A percentile compares a stretch with the other conserved stretches of the same genome.
Conservation (phyloP, 2,329 filamentous ascomycete species). For the Dactylella cylindrospora region DNA sequence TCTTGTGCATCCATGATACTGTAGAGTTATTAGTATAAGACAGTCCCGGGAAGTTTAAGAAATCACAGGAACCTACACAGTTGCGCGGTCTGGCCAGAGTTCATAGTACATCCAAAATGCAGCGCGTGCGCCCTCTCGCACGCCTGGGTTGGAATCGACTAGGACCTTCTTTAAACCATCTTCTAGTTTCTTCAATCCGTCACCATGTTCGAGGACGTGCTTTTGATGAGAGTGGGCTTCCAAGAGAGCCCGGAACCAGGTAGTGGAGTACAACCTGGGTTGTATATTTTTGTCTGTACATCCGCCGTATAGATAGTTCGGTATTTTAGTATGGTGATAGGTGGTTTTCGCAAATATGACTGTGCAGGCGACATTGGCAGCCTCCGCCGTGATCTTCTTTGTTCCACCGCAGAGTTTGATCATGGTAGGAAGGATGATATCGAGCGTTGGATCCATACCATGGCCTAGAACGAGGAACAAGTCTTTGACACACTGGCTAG, state of each 20-base stretch:
- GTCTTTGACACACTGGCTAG: slow-evolving; percentile 80
- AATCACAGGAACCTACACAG: slow-evolving; percentile 59
- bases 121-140: slow-evolving; percentile 79
- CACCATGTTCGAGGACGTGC: slow-evolving; percentile 77
- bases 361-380: slow-evolving; percentile 78
- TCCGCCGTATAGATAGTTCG: slow-evolving; percentile 81
- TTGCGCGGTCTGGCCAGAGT: slow-evolving; percentile 76
- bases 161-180: slow-evolving; percentile 88
- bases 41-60: slow-evolving; percentile 23
- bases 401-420: slow-evolving; percentile 86
- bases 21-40: slow-evolving; percentile 35
- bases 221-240: slow-evolving; percentile 77
- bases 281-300: slow-evolving; percentile 93
- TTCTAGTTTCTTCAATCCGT: slow-evolving; percentile 78
- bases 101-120: slow-evolving; percentile 82
- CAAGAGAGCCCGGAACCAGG: slow-evolving; percentile 82
- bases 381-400: slow-evolving; percentile 88
- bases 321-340: slow-evolving; percentile 70
- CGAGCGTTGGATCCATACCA: slow-evolving; percentile 81
- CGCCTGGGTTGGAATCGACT: slow-evolving; percentile 83
- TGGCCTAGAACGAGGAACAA: slow-evolving; percentile 74
- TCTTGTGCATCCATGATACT: slow-evolving; percentile 76
- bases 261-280: slow-evolving; percentile 73
- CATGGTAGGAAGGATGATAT: slow-evolving; percentile 83
- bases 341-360: slow-evolving; percentile 75